Conservation (phyloP, 2,329 filamentous ascomycete genomes). For the Colletotrichum spaethianum region DNA sequence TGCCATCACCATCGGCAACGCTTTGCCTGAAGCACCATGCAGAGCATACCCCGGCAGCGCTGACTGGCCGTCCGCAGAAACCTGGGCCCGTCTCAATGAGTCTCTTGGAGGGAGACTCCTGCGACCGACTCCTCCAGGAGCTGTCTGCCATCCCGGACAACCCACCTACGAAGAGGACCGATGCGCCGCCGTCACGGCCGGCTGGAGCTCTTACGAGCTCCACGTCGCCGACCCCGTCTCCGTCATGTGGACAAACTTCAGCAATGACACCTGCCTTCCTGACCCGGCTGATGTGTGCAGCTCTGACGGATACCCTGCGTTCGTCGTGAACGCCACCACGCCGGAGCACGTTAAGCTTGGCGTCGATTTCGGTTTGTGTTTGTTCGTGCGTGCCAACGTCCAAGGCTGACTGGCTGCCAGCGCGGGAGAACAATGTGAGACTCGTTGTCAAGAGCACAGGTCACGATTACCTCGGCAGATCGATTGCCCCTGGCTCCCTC, state of each 20-base stretch:
- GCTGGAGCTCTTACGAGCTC: conserved; percentile 46
- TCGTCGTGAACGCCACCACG: conserved; percentile 53
- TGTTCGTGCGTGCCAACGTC: neutral
- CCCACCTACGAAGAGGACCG: conserved; percentile 48
- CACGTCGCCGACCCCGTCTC: conserved; percentile 54
- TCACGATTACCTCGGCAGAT: conserved; percentile 62
- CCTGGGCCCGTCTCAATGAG: conserved; percentile 63
- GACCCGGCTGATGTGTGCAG: conserved; percentile 52
- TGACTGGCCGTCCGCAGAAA: conserved; percentile 62
- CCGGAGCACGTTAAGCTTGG: conserved; percentile 51
- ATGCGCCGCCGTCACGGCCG: conserved; percentile 47
- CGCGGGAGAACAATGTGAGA: conserved; percentile 57
- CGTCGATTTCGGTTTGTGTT: conserved; percentile 58
- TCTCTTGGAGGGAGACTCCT: conserved; percentile 60
- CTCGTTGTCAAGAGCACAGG: conserved; percentile 58
- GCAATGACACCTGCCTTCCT: conserved; percentile 67
- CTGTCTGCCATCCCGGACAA: conserved; percentile 58
- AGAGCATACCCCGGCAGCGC: conserved; percentile 62
- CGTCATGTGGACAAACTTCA: conserved; percentile 58
- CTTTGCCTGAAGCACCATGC: conserved; percentile 49
- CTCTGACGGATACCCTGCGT: conserved; percentile 51
- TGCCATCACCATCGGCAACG: neutral
- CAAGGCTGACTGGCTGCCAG: conserved; percentile 46
- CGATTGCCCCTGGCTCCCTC: conserved; percentile 64
- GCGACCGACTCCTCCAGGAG: conserved; percentile 58